These are phyloP conservation scores for Grigorovia jiainica DNA, from an alignment of 805 yeast species.

Conservation along the genomic window DNA sequence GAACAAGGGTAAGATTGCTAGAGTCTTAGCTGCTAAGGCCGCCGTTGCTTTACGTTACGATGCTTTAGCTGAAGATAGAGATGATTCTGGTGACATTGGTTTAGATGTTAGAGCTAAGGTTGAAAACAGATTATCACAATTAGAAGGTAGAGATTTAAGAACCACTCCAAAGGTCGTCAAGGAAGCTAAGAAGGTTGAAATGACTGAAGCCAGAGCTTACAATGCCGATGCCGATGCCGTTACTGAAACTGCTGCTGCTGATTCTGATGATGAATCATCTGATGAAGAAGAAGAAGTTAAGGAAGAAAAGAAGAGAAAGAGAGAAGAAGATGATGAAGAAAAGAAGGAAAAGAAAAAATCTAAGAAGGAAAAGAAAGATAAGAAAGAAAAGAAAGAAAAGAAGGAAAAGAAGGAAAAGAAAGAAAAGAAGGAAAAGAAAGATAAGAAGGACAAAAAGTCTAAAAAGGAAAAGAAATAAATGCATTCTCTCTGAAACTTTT, in stretches of 20 bases:
- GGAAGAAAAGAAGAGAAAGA: slow-evolving; percentile 29
- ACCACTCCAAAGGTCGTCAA: slow-evolving; percentile 76
- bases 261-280: slow-evolving; percentile 32
- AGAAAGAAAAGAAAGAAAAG: slow-evolving; percentile 20
- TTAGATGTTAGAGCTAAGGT: slow-evolving; percentile 84
- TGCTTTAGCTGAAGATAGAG: slow-evolving; percentile 94
- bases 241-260: slow-evolving; percentile 33
- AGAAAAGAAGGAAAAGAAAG: slow-evolving; percentile 29
- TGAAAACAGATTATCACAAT: slow-evolving; percentile 85
- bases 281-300: slow-evolving; percentile 31
- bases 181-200: slow-evolving; percentile 78
- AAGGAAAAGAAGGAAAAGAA: slow-evolving; percentile 29
- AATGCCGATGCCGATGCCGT: slow-evolving; percentile 88
- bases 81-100: slow-evolving; percentile 91
- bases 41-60: slow-evolving; percentile 95
- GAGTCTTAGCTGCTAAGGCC: slow-evolving; percentile 97
- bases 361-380: slow-evolving; percentile 29
- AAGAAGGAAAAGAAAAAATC: slow-evolving; percentile 27
- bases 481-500: not conserved
- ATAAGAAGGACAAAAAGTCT: slow-evolving; percentile 23
- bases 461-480: slow-evolving; percentile 25
- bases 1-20: slow-evolving; percentile 97
- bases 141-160: slow-evolving; percentile 95
- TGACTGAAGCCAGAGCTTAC: slow-evolving; percentile 77
- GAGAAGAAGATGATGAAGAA: slow-evolving; percentile 26